phyloP scores from a whole-genome alignment of 139 green algal genomes.

The Spirogloea muscicola region DNA sequence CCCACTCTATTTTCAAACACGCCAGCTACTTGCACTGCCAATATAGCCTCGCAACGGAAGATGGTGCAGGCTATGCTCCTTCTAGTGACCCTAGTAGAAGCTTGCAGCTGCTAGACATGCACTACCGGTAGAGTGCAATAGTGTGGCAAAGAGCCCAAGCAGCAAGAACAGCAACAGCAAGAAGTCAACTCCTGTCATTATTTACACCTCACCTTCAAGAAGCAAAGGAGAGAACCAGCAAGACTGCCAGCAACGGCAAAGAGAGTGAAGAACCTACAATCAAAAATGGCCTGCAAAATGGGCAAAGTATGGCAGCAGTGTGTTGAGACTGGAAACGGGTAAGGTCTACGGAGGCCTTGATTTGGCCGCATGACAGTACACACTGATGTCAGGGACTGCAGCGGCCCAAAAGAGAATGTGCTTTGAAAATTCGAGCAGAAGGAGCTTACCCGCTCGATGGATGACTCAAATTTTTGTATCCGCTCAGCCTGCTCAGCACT shows the following conservation, averaged over 20 bases:
- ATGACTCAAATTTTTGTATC: too few species aligned
- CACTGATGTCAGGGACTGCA: too few species aligned
- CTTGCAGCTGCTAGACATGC: background rate
- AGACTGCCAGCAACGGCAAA: conserved; percentile 1
- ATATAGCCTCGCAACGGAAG: background rate
- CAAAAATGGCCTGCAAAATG: conserved; percentile 15
- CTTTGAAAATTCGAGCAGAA: too few species aligned
- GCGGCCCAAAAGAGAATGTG: too few species aligned
- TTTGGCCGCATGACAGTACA: too few species aligned
- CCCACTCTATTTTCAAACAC: background rate
- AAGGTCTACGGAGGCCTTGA: too few species aligned
- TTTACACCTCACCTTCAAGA: conserved; percentile 6
- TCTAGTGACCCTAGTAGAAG: background rate
- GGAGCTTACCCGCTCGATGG: too few species aligned
- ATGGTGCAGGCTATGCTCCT: background rate
- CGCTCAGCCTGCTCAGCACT: too few species aligned
- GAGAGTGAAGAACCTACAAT: conserved; percentile 21
- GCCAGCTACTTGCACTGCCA: background rate
- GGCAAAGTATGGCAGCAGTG: background rate
- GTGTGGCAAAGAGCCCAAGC: background rate
- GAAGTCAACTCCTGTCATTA: background rate
- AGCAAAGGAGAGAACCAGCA: conserved; percentile 11
- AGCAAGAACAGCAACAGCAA: background rate
- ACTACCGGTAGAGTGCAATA: too few species aligned
- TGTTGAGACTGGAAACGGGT: too few species aligned